Evolutionary conservation across 1,139 yeast species (phyloP), one percentile per base, ranked within the genome.

Genomic region (Blastobotrys serpentis): DNA sequence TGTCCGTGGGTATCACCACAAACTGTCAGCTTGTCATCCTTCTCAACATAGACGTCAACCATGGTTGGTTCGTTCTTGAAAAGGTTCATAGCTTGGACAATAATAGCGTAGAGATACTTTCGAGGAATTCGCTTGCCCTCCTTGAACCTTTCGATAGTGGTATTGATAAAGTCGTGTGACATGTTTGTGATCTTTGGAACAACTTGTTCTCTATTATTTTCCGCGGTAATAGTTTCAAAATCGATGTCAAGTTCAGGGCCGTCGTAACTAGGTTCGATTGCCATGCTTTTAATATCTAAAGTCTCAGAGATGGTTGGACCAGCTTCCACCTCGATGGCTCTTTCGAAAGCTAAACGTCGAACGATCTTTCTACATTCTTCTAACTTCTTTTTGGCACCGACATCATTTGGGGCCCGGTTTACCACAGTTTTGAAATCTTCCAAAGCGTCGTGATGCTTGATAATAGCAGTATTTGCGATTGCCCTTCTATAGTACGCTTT

Each of bases 1-100:
- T 92, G 98, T 33, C 99, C 99, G 64, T 92, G 99, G 0, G 98
- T 92, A 65, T 92, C 99, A 56, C 99, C 99, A 57, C 95, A 94
- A 8, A 92, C 86, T 0, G 98, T 88, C 42, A 94, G 73, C 17
- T 56, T 54, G 13, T 65, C 66, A 32, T 68, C 68, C 19, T 69
- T 61, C 2, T 74, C 72, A 39, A 82, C 70, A 4, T 74, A 70
- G 21, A 89, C 65, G 61, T 92, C 98, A 23, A 84, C 86, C 77
- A 90, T 72, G 1, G 95, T 76, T 6, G 82, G 78, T 63, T 90
- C 98, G 2, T 71, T 56, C 51, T 71, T 73, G 57, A 90, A 79
- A 14, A 87, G 57, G 52, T 81, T 76, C 64, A 84, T 78, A 2
- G 85, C 94, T 54, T 81, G 84, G 33, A 86, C 78, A 30, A 92